Conservation (phyloP, 2,329 filamentous ascomycete species). For the Alternaria novae-zelandiae region DNA sequence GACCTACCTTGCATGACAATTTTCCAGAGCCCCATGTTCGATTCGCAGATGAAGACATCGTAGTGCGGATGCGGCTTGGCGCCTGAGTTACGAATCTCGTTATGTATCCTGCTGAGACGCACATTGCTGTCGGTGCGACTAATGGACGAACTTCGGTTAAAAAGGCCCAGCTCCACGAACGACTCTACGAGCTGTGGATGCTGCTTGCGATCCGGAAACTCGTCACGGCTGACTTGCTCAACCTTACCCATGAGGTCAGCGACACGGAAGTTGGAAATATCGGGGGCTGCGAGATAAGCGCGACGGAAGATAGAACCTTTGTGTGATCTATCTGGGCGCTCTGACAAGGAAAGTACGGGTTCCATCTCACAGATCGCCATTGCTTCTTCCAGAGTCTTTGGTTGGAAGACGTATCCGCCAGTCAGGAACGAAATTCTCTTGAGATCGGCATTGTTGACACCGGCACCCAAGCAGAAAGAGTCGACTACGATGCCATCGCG, state of each 20-base stretch:
- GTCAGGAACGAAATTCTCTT: constrained; percentile 39
- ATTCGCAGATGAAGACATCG: constrained; percentile 50
- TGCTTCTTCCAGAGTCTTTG: constrained; percentile 34
- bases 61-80: constrained; percentile 39
- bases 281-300: background rate
- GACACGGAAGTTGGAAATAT: constrained; percentile 13
- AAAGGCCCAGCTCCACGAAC: constrained; percentile 12
- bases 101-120: constrained; percentile 34
- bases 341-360: background rate
- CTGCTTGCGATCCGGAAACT: constrained; percentile 39
- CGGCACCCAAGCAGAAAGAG: constrained; percentile 42
- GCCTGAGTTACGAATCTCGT: constrained; percentile 45
- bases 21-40: constrained; percentile 51
- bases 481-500: constrained; percentile 43
- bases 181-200: constrained; percentile 31
- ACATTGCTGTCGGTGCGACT: constrained; percentile 21
- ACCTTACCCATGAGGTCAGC: constrained; percentile 4
- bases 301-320: no score
- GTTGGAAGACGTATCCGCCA: constrained; percentile 48
- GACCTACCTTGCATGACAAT: constrained; percentile 39
- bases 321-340: constrained; percentile 31
- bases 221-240: constrained; percentile 36
- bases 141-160: background rate
- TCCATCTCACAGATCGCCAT: background rate
- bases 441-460: constrained; percentile 31